Base-by-base conservation (phyloP, 495 filamentous ascomycete species). In the Penicillium chermesinum region DNA sequence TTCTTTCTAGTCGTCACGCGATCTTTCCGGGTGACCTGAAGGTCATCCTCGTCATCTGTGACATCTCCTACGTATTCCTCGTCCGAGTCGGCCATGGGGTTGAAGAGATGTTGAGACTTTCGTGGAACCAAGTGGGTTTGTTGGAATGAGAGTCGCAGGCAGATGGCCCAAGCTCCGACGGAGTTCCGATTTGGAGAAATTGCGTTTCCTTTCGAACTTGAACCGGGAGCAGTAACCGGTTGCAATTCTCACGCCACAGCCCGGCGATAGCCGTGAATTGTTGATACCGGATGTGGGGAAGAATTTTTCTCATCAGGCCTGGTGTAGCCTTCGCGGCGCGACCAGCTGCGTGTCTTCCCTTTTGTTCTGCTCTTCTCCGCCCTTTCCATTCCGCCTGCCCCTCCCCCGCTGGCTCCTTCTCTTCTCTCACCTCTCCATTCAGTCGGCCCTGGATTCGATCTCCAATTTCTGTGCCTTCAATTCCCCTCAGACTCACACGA, bases 11-110 rank as follows among this genome's bases (percentile, higher is more conserved):
- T 69, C 47, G 67, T 71, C 49, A 38, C 25, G 53, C 19, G 63
- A 57, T 41, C 69, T 52, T 19, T 72, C 65, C 27, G 77, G 69
- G 54, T 66, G 66, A 58, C 77, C 69, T 49, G 75, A 67, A 52
- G 70, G 70, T 91, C 87, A 59, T 89, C 86, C 41, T 93, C 91
- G 58, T 96, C 90, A 54, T 89, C 89, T 5, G 88, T 89, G 44
- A 78, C 70, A 43, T 82, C 81, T 43, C 80, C 84, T 52, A 90
- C 78, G 62, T 89, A 95, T 53, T 96, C 91, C 54, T 84, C 87
- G 59, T 96, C 84, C 47, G 85, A 91, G 51, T 73, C 71, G 12
- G 69, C 69, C 71, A 74, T 74, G 19, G 41, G 48, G 39, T 7
- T 12, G n/a, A n/a, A n/a, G n/a, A n/a, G n/a, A n/a, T n/a, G n/a